Conservation (phyloP, 768 basidiomycete species). For the Rhodocollybia butyracea region DNA sequence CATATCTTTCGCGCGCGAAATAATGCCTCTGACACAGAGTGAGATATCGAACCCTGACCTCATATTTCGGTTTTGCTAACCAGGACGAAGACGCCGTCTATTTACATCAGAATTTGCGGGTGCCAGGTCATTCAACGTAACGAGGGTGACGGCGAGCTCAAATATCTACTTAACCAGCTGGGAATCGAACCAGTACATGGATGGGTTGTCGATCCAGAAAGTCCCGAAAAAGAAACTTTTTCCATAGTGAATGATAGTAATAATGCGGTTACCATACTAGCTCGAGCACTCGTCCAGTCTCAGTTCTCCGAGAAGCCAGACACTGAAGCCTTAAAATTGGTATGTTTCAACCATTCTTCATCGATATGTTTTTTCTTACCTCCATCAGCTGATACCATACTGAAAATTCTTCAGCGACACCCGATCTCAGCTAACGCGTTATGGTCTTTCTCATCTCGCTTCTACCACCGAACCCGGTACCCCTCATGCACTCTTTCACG, state of each 20-base stretch:
- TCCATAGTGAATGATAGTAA: constrained; percentile 65
- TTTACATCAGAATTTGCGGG: constrained; percentile 82
- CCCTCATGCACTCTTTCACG: constrained; percentile 84
- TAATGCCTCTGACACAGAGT: constrained; percentile 80
- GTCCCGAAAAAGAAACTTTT: constrained; percentile 54
- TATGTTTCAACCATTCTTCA: constrained; percentile 26
- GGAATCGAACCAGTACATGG: constrained; percentile 84
- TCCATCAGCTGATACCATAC: constrained; percentile 56
- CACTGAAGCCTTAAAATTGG: constrained; percentile 71
- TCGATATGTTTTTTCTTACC: constrained; percentile 1
- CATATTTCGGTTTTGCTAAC: neutral
- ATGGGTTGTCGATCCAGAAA: constrained; percentile 78
- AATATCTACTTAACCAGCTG: constrained; percentile 81
- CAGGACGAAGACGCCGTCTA: constrained; percentile 72
- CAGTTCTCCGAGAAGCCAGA: constrained; percentile 45
- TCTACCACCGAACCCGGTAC: constrained; percentile 50
- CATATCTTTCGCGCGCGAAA: constrained; percentile 67
- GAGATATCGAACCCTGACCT: constrained; percentile 22
- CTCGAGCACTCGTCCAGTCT: constrained; percentile 22
- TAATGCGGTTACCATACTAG: constrained; percentile 49
- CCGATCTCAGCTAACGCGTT: constrained; percentile 82
- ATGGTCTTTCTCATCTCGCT: constrained; percentile 80
- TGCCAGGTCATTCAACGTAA: constrained; percentile 66
- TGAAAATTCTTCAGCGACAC: constrained; percentile 67
- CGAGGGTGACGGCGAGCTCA: constrained; percentile 70